phyloP scores from a whole-genome alignment of 176 grass and related monocot genomes.

The Avena insularis region DNA sequence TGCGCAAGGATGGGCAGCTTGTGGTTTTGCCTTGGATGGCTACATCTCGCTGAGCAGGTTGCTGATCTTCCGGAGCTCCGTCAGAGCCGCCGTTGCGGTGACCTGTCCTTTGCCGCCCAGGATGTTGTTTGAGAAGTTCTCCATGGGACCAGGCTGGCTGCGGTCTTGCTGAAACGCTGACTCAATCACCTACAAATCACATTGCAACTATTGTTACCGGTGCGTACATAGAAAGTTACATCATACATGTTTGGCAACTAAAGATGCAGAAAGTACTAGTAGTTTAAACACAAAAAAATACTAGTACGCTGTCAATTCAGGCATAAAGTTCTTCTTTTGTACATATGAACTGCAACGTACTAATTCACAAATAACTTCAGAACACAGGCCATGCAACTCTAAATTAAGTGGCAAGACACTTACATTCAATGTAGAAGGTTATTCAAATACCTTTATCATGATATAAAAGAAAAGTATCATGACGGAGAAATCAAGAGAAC shows the following conservation, averaged over 20 bases:
- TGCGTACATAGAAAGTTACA: not conserved
- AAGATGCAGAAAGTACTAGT: not conserved
- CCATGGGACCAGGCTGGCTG: slow-evolving; percentile 54
- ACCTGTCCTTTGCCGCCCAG: slow-evolving; percentile 85
- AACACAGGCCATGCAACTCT: not conserved
- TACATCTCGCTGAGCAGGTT: slow-evolving; percentile 84
- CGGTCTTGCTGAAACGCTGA: slow-evolving; percentile 90
- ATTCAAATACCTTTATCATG: slow-evolving; percentile 1
- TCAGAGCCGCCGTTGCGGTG: slow-evolving; percentile 72
- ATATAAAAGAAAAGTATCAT: not conserved
- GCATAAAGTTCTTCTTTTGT: not conserved
- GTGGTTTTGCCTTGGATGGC: not conserved
- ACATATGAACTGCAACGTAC: not conserved
- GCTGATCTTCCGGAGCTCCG: slow-evolving; percentile 94
- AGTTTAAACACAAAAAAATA: not conserved
- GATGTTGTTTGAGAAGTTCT: slow-evolving; percentile 68
- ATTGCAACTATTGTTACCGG: slow-evolving; percentile 27
- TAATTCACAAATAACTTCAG: not conserved
- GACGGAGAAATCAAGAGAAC: not conserved
- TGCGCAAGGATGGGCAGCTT: too few relatives aligned
- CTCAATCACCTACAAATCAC: slow-evolving; percentile 71
- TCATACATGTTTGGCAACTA: not conserved
- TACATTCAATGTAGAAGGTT: not conserved
- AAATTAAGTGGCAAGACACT: not conserved
- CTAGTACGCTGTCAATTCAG: not conserved